Evolutionary conservation across 2,329 filamentous ascomycete species (phyloP), one percentile per base, ranked within the genome.

Genomic region (Pestalotiopsis sp.): DNA sequence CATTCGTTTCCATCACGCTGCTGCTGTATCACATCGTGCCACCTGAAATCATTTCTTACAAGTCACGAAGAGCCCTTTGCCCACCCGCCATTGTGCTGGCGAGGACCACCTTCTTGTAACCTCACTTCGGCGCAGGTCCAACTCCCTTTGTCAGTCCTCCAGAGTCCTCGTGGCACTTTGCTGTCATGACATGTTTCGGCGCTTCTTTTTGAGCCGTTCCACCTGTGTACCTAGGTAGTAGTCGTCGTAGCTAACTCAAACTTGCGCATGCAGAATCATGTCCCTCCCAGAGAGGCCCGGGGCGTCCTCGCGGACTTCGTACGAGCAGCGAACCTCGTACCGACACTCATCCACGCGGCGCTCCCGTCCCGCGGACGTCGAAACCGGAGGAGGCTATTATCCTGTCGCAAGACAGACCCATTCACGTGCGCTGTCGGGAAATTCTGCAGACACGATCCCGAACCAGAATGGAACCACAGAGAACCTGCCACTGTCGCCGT

Each of bases 341-440:
- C 87, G 91, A 74, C 89, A 90, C 72, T 91, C 92, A 58, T 87
- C 89, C 31, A 88, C 90, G 66, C 89, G 92, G 75, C 90, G 91
- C 73, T 84, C 83, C 66, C 87, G 87, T 69, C 88, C 89, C 62
- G 86, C 87, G 68, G 93, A 97, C 77, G 83, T 93, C 75, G 94
- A 97, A 78, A 84, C 90, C 49, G 90, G 88, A 67, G 81, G 81
- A 63, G 45, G 45, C 17, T 87, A 86, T 73, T 81, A 80, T 68
- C 80, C 83, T 67, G 81, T 83, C 69, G 75, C 76, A 39, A 79
- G 80, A 74, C 75, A 73, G 52, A 75, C 77, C 61, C 86, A 88
- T 81, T 81, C 84, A 76, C 87, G 87, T 82, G 86, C 84, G 79
- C 85, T 81, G 72, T 91, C 89, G 71, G 83, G 81, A 74, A 85